Percentiles rank a stretch among this genome's conserved stretches.
Conservation (phyloP, 495 filamentous ascomycete species). For the Astrothelium macrocarpum region DNA sequence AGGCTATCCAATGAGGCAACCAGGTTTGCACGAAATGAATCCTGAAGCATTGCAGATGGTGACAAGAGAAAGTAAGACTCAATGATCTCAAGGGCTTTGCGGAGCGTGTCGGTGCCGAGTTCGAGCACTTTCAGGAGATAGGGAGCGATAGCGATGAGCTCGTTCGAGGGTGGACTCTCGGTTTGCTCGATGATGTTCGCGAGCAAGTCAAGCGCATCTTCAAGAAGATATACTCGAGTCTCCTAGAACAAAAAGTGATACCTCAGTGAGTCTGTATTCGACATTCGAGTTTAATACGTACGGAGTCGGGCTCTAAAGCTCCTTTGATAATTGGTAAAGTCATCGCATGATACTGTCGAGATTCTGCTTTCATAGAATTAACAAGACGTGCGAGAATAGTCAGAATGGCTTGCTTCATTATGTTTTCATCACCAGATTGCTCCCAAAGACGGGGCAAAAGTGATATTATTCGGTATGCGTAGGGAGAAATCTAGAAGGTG, state of each 20-base stretch:
- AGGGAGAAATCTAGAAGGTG: slow-evolving; percentile 47
- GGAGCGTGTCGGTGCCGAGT: slow-evolving; percentile 57
- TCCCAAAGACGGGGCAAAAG: slow-evolving; percentile 81
- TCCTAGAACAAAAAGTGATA: slow-evolving; percentile 38
- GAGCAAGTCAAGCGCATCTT: slow-evolving; percentile 90
- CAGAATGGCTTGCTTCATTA: slow-evolving; percentile 89
- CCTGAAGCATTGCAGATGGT: slow-evolving; percentile 61
- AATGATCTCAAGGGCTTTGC: slow-evolving; percentile 59
- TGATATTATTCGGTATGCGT: slow-evolving; percentile 68
- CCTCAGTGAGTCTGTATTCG: not conserved
- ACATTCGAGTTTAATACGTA: slow-evolving; percentile 24
- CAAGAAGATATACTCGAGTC: slow-evolving; percentile 71
- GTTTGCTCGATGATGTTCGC: slow-evolving; percentile 63
- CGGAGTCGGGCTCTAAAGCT: slow-evolving; percentile 66
- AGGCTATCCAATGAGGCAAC: slow-evolving; percentile 51
- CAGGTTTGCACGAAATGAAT: slow-evolving; percentile 46
- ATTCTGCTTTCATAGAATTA: slow-evolving; percentile 64
- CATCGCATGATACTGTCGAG: slow-evolving; percentile 56
- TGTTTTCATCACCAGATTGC: slow-evolving; percentile 64
- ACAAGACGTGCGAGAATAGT: slow-evolving; percentile 70
- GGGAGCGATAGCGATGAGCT: slow-evolving; percentile 57
- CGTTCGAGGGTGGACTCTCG: slow-evolving; percentile 51
- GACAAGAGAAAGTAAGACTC: slow-evolving; percentile 74
- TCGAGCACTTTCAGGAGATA: slow-evolving; percentile 63
- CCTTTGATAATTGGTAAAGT: slow-evolving; percentile 71